Conservation (phyloP, 371 early-diverging fungal genomes). For the Mortierella sp. region DNA sequence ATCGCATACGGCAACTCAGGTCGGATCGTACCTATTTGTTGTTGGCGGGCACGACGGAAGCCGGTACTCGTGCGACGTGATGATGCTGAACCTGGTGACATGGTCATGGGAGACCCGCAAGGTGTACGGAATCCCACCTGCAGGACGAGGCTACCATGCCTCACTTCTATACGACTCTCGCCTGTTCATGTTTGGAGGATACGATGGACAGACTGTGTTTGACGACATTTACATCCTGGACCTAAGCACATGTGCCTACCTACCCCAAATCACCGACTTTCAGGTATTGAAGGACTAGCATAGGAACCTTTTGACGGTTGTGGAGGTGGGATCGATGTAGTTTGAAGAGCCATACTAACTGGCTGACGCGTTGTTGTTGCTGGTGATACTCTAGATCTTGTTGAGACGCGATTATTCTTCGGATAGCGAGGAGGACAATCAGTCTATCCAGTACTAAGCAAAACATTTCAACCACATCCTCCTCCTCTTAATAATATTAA, state of each 20-base stretch:
- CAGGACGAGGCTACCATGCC: constrained; percentile 88
- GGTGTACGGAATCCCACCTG: constrained; percentile 79
- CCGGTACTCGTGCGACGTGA: constrained; percentile 84
- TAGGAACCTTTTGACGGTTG: not conserved
- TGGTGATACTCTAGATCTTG: not conserved
- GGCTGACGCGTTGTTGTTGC: not conserved
- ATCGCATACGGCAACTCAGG: constrained; percentile 88
- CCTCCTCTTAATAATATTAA: not conserved
- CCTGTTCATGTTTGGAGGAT: constrained; percentile 88
- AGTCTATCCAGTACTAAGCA: not conserved
- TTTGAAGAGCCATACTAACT: not conserved
- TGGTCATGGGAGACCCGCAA: constrained; percentile 86
- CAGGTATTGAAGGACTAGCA: constrained; percentile 28
- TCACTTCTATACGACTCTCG: constrained; percentile 84
- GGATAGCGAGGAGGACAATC: not conserved
- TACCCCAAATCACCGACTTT: constrained; percentile 78
- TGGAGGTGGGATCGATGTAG: not conserved
- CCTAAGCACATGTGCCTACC: constrained; percentile 81
- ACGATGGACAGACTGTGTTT: constrained; percentile 86
- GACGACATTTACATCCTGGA: constrained; percentile 89
- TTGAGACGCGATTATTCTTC: not conserved
- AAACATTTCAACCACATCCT: not conserved
- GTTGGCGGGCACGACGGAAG: constrained; percentile 93
- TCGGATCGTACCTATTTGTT: constrained; percentile 92
- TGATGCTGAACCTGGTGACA: constrained; percentile 87